Evolutionary conservation across 2,329 filamentous ascomycete species (phyloP), one percentile per base, ranked within the genome.

Genomic region (Zasmidium cellare): DNA sequence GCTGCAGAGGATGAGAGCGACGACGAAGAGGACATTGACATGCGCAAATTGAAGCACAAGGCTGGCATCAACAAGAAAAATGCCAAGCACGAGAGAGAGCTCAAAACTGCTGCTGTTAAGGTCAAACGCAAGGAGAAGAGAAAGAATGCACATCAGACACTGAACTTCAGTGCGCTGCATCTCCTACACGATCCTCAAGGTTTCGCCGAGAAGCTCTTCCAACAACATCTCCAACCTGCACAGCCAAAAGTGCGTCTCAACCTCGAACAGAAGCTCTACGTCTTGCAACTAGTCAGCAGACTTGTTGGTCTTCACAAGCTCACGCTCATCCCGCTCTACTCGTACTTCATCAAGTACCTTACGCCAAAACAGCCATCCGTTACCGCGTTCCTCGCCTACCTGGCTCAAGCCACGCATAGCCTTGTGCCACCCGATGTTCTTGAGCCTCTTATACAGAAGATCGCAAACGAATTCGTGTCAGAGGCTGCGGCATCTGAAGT

Each of bases 401-500:
- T 97, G 56, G 94, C 94, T 0, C 94, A 97, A 77, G 90, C 90
- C 2, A 92, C 91, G 7, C 94, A 99, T 73, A 89, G 87, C 63
- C 82, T 96, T 38, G 92, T 99, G 0, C 94, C 94, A 0, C 93
- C 93, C 0, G 94, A 99, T 79, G 89, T 87, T 0, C 80, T 99
- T 11, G 92, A 97, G 73, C 93, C 94, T 0, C 78, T 97, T 3
- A 81, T 99, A 1, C 88, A 91, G 73, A 97, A 97, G 78, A 97
- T 99, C 68, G 93, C 94, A 28, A 97, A 97, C 71, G 94, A 99
- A 73, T 99, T 99, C 71, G 93, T 99, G 1, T 96, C 92, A 0
- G 94, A 99, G 77, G 94, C 91, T 1, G 87, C 92, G 0, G 92
- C 94, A 0, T 84, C 90, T 2, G 92, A 97, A 74, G 93, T 99